Evolutionary conservation across 805 yeast genomes (phyloP), one percentile per base, ranked within the genome.

Genomic region (Sugiyamaella qingdaonensis): DNA sequence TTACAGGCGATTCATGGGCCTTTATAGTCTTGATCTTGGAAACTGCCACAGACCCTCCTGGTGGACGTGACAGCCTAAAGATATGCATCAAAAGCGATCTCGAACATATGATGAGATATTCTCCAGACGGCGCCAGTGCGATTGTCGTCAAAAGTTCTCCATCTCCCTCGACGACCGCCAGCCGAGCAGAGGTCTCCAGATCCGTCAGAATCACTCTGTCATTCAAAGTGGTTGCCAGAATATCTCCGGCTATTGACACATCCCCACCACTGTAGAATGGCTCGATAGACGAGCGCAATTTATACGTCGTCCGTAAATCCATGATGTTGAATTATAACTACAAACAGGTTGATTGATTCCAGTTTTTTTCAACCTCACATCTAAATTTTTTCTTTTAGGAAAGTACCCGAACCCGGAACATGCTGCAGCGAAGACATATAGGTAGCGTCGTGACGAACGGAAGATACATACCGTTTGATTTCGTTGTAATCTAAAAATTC

Each of bases 261-360:
- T 94, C 80, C 4, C 94, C 88, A 27, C 97, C 96, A 13, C 88
- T 80, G 66, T 88, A 94, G 61, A 91, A 84, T 13, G 99, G 98
- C 42, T 81, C 83, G 39, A 92, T 75, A 51, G 80, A 78, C 16
- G 48, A 13, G 10, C 61, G 62, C 56, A 75, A 71, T 52, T 67
- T 70, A 59, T 74, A 79, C 18, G 78, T 70, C 3, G 77, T 72
- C 54, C 69, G 73, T 33, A 74, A 35, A 48, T 51, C 52, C 52
- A 42, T 24, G 21, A 29, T 48, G 32, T 45, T 21, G 42, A 13
- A 7, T 24, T 24, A 24, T 4, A 24, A 24, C 29, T 24, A 7
- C 29, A 24, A 7, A 24, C 29, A 7, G 7, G 7, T 3, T 24
- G 13, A 10, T 14, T 34, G 16, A 34, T 34, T 39, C 13, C 24